Evolutionary conservation across 306 rosid species (phyloP).

Genomic region (Amphicarpaea edgeworthii): DNA sequence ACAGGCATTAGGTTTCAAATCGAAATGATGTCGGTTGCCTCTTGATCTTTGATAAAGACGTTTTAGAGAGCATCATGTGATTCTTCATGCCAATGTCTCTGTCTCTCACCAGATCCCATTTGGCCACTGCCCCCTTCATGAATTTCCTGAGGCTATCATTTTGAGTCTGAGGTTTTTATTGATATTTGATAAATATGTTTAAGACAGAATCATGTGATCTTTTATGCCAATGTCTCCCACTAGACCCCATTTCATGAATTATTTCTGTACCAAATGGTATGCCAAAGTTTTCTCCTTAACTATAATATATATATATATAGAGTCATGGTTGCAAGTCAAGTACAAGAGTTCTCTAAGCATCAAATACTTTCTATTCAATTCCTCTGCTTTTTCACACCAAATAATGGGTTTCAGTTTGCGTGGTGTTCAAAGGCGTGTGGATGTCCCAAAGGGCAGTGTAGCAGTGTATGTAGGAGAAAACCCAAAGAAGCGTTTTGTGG

Average conservation of each 20-base stretch:
- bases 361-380: neutral
- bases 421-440: neutral
- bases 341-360: neutral
- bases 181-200: constrained; percentile 1
- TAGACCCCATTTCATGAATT: constrained; percentile 21
- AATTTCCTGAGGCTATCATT: neutral
- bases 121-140: neutral
- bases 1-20: neutral
- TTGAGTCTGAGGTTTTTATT: neutral
- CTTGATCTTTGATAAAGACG: constrained; percentile 20
- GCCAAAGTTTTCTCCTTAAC: neutral
- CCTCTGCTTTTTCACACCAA: neutral
- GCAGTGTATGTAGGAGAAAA: constrained; percentile 9
- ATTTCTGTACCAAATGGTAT: constrained; percentile 15
- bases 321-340: neutral
- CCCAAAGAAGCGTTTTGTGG: neutral
- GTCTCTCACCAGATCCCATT: constrained; percentile 29
- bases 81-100: constrained; percentile 5
- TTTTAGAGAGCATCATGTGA: constrained; percentile 34
- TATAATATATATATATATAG: constrained; percentile 10
- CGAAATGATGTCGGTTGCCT: neutral
- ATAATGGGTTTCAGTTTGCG: constrained; percentile 23
- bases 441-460: constrained; percentile 15
- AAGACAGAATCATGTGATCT: constrained; percentile 40
- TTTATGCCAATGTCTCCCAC: constrained; percentile 25